Percentiles rank a stretch among this genome's conserved stretches.
Evolutionary conservation across 75 land plant species (phyloP).

Genomic region (Cryptomeria japonica): DNA sequence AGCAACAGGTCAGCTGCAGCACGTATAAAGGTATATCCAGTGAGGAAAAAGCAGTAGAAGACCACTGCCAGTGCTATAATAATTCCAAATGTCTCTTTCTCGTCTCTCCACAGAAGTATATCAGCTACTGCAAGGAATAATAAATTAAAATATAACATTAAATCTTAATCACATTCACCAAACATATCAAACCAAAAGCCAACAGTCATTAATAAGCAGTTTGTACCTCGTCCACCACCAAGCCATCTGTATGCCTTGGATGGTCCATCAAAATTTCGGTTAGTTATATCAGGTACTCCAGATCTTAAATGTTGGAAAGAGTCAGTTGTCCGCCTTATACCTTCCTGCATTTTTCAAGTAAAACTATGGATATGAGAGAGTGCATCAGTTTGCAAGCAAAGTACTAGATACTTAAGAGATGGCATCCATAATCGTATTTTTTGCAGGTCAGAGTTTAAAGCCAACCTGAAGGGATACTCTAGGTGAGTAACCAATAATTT

Average conservation of each 20-base stretch:
- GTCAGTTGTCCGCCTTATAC: constrained; percentile 64
- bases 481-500: constrained; percentile 75
- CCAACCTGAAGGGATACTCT: constrained; percentile 71
- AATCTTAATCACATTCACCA: not conserved
- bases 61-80: constrained; percentile 36
- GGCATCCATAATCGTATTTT: not conserved
- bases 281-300: constrained; percentile 22
- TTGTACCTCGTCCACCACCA: constrained; percentile 65
- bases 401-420: not conserved
- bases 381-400: not conserved
- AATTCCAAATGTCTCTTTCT: constrained; percentile 43
- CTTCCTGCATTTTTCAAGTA: constrained; percentile 56
- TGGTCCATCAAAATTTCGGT: constrained; percentile 26
- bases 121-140: constrained; percentile 64
- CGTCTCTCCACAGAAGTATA: constrained; percentile 80
- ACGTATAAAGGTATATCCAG: constrained; percentile 61
- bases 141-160: not conserved
- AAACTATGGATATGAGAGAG: not conserved
- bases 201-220: not conserved
- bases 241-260: constrained; percentile 63
- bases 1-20: constrained; percentile 56
- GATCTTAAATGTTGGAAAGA: constrained; percentile 72
- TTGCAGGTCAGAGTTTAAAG: not conserved
- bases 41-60: constrained; percentile 49
- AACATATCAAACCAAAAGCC: not conserved